phyloP scores from a whole-genome alignment of 805 yeast species.

The Candida boleticola region DNA sequence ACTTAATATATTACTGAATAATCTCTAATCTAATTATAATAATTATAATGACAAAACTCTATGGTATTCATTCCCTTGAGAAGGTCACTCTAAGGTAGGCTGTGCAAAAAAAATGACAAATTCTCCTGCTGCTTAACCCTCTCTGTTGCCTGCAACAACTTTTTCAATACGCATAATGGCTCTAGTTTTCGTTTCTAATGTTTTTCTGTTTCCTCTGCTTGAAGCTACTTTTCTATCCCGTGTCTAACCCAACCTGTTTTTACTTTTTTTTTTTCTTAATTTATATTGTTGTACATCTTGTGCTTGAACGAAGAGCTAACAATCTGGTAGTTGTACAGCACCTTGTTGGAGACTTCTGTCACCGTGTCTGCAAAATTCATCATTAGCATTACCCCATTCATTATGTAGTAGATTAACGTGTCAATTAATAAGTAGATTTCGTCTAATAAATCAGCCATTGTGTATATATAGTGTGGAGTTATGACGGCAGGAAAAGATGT shows the following conservation, averaged over 20 bases:
- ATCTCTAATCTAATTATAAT: no score
- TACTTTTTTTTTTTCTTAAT: conserved; percentile 9
- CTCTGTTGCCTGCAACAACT: conserved; percentile 1
- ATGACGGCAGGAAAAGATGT: background rate
- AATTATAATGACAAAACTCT: no score
- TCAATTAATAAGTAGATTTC: conserved; percentile 9
- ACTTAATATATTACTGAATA: no score
- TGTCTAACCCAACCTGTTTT: no score
- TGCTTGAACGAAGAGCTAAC: conserved; percentile 17
- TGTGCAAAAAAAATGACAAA: no score
- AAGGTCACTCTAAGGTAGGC: no score
- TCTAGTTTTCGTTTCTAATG: no score
- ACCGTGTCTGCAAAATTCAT: conserved; percentile 14
- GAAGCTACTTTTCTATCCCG: background rate
- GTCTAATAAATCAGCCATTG: conserved; percentile 4
- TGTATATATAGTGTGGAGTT: background rate
- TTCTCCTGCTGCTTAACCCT: no score
- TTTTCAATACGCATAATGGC: no score
- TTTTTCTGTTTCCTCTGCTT: no score
- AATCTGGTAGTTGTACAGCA: conserved; percentile 16
- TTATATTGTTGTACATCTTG: conserved; percentile 23
- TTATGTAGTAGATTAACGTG: conserved; percentile 12
- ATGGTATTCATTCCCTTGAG: no score
- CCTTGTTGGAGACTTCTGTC: conserved; percentile 15
- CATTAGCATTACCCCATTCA: conserved; percentile 11